phyloP scores from a whole-genome alignment of 2,329 filamentous ascomycete genomes.

The Pseudopyrenochaeta lycopersici region DNA sequence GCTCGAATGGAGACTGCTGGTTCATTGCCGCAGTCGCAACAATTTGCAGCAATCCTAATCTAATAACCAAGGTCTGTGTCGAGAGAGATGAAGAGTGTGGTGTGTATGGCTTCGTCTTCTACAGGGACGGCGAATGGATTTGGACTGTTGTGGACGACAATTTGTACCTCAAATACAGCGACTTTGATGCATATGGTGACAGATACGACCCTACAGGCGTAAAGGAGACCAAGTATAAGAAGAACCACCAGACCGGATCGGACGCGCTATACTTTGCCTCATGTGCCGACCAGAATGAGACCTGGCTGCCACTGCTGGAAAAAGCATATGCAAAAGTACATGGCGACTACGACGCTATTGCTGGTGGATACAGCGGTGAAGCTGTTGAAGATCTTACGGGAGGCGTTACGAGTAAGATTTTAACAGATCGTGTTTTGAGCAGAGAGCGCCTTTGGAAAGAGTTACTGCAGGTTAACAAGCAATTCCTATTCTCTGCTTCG shows the following conservation, averaged over 20 bases:
- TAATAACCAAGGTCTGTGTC: conserved; percentile 79
- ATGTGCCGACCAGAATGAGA: conserved; percentile 78
- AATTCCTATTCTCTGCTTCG: conserved; percentile 76
- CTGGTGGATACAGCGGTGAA: conserved; percentile 70
- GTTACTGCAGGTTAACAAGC: conserved; percentile 75
- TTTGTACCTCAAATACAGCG: conserved; percentile 78
- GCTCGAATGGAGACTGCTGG: conserved; percentile 84
- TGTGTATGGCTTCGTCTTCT: conserved; percentile 87
- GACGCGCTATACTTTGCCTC: conserved; percentile 81
- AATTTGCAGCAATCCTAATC: conserved; percentile 72
- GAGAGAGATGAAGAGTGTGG: conserved; percentile 75
- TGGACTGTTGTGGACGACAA: conserved; percentile 93
- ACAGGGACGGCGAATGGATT: conserved; percentile 74
- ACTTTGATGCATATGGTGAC: conserved; percentile 77
- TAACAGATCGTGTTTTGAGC: conserved; percentile 75
- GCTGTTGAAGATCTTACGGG: conserved; percentile 68
- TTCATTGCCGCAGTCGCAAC: conserved; percentile 82
- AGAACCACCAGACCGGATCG: conserved; percentile 76
- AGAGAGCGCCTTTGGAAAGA: conserved; percentile 86
- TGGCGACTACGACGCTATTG: conserved; percentile 78
- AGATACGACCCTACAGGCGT: conserved; percentile 67
- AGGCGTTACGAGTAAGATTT: conserved; percentile 73
- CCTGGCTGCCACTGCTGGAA: conserved; percentile 81
- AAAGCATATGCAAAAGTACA: conserved; percentile 88
- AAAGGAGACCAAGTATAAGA: conserved; percentile 70